These are phyloP conservation scores for Neopestalotiopsis sp. DNA, from an alignment of 2,329 filamentous ascomycete genomes.

Conservation along the genomic window DNA sequence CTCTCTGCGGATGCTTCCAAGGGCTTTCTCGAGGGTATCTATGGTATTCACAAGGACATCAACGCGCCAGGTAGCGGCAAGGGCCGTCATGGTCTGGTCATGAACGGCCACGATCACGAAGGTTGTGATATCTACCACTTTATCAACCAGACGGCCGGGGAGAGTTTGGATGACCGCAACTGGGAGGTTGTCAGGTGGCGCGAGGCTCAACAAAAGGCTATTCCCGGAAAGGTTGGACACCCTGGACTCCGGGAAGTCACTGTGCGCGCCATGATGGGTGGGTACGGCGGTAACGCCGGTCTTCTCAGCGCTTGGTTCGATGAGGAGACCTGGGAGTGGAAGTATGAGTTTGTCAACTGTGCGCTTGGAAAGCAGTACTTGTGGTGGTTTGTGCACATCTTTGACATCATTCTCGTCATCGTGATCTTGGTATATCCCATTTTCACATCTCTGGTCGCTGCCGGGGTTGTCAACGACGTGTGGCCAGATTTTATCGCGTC, in stretches of 20 bases:
- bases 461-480: slow-evolving; percentile 15
- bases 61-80: slow-evolving; percentile 63
- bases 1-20: slow-evolving; percentile 74
- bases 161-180: slow-evolving; percentile 41
- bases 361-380: slow-evolving; percentile 83
- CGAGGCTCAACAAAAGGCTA: slow-evolving; percentile 44
- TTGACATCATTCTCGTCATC: slow-evolving; percentile 60
- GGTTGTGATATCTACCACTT: slow-evolving; percentile 92
- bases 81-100: slow-evolving; percentile 76
- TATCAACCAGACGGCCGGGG: slow-evolving; percentile 65
- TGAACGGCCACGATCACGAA: slow-evolving; percentile 95
- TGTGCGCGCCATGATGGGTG: slow-evolving; percentile 97
- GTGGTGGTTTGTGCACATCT: slow-evolving; percentile 89
- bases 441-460: slow-evolving; percentile 19
- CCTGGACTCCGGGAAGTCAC: slow-evolving; percentile 86
- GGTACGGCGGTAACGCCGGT: slow-evolving; percentile 89
- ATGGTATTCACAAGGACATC: slow-evolving; percentile 72
- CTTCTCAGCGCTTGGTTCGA: slow-evolving; percentile 92
- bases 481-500: slow-evolving; percentile 15
- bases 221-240: slow-evolving; percentile 48
- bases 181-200: slow-evolving; percentile 58
- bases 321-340: slow-evolving; percentile 73
- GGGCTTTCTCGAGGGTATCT: slow-evolving; percentile 83
- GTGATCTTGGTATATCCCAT: slow-evolving; percentile 33
- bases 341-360: slow-evolving; percentile 80